Base-by-base conservation (phyloP, 2,329 filamentous ascomycete genomes). In the Colletotrichum musicola region DNA sequence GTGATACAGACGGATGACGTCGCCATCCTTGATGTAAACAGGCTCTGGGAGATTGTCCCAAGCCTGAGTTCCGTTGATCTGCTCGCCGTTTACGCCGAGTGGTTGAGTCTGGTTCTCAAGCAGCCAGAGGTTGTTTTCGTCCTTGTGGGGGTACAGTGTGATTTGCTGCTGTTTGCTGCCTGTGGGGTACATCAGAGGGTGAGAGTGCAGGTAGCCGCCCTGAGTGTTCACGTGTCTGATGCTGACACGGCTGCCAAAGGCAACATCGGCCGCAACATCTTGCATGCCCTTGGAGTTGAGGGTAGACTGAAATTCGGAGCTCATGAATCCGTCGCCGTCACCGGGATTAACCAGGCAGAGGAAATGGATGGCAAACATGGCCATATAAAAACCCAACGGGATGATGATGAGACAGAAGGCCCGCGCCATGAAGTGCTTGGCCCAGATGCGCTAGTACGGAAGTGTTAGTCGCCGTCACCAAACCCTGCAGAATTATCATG, bases 131-230 rank as follows among this genome's bases (percentile, higher is more conserved):
- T 99, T 99, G 87, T 99, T 99, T 78, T 97, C 94, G 76, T 99
- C 96, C 86, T 98, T 98, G 87, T 99, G 96, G 7, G 96, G 96
- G 76, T 99, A 99, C 3, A 99, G 89, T 1, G 96, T 99, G 75
- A 99, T 94, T 80, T 99, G 96, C 80, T 99, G 96, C 83, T 99
- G 97, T 85, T 98, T 97, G 86, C 94, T 98, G 73, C 96, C 96
- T 9, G 90, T 93, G 4, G 96, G 96, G 79, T 98, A 99, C 96
- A 99, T 99, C 78, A 98, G 92, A 75, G 90, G 89, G 80, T 99
- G 96, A 7, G 96, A 98, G 83, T 99, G 96, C 61, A 99, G 88
- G 80, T 99, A 99, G 62, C 96, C 96, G 75, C 96, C 96, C 78
- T 99, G 96, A 4, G 96, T 99, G 81, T 98, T 98, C 82, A 94